These are phyloP conservation scores for Suillus discolor DNA, from an alignment of 768 basidiomycete genomes.

Conservation along the genomic window DNA sequence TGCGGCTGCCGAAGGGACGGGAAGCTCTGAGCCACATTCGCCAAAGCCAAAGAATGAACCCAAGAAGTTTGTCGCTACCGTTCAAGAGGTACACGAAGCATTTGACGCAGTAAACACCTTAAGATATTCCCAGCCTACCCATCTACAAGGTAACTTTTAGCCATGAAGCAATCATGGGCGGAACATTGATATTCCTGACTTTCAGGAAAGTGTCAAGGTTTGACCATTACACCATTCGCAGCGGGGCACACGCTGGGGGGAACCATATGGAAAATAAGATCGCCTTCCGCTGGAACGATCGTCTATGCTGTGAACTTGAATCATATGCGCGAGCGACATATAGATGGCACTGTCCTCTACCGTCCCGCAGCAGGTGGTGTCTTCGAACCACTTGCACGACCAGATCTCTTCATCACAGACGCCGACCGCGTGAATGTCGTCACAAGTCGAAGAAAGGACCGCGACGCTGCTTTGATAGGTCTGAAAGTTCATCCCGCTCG, in stretches of 20 bases:
- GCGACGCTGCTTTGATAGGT: slow-evolving; percentile 90
- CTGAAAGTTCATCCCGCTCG: slow-evolving; percentile 17
- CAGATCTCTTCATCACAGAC: slow-evolving; percentile 93
- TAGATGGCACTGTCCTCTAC: slow-evolving; percentile 91
- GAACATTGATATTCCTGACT: neutral
- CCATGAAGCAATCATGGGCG: slow-evolving; percentile 6
- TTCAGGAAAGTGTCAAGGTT: slow-evolving; percentile 84
- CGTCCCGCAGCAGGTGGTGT: slow-evolving; percentile 73
- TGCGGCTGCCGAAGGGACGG: slow-evolving; percentile 26
- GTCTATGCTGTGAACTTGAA: slow-evolving; percentile 95
- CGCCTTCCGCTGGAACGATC: slow-evolving; percentile 93
- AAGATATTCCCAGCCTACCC: slow-evolving; percentile 93
- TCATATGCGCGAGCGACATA: slow-evolving; percentile 93
- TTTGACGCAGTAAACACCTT: slow-evolving; percentile 92
- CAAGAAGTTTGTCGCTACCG: slow-evolving; percentile 72
- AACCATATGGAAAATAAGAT: slow-evolving; percentile 98
- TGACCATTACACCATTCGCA: slow-evolving; percentile 94
- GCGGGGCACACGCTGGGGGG: slow-evolving; percentile 96
- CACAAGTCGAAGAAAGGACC: slow-evolving; percentile 85
- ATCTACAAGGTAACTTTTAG: slow-evolving; percentile 73
- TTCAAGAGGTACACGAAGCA: slow-evolving; percentile 87
- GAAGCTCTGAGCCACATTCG: slow-evolving; percentile 11
- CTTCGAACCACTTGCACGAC: slow-evolving; percentile 84
- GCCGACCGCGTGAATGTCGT: slow-evolving; percentile 83
- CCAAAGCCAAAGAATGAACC: slow-evolving; percentile 21